Evolutionary conservation across 2,329 filamentous ascomycete species (phyloP), one percentile per base, ranked within the genome.

Genomic region (Paecilomyces niveus): DNA sequence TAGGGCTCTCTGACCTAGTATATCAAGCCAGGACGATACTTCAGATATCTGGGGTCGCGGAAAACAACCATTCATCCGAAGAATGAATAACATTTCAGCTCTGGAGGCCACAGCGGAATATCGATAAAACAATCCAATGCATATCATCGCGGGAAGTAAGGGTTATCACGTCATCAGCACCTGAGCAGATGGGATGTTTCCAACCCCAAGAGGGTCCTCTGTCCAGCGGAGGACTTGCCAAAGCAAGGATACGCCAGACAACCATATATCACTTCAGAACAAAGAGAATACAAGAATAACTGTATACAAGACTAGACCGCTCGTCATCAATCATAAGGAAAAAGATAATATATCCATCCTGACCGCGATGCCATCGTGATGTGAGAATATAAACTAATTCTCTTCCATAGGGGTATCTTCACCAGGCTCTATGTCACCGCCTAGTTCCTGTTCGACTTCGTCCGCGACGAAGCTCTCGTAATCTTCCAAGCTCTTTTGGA

Each of bases 391-490:
- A 45, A 21, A 32, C 13, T 58, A 49, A 53, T 57, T 31, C 45
- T 32, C 56, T 13, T 56, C 60, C 56, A 66, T 60, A 31, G 55
- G 61, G 45, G 26, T 59, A 54, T 71, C 71, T 58, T 76, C 72
- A n/a, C 66, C 67, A 21, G 62, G 60, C 33, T 69, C 69, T 63
- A 85, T 83, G 39, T 88, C 87, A 49, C 81, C 84, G n/a, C 86
- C 85, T 22, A 92, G 78, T 75, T 92, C 89, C 70, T 87, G 85
- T 77, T 96, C 90, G n/a, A 97, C 86, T 77, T 97, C 93, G 64
- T 96, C 90, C 1, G 90, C 88, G 6, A 97, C 91, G 70, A 97
- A 96, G 58, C 87, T 86, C 76, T 99, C 94, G 73, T 96, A 97
- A 69, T 94, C 90, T 71, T 97, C 93, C 57, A 99, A 80, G 59